These are phyloP conservation scores for Alectoria sarmentosa DNA, from an alignment of 495 filamentous ascomycete genomes.

Conservation along the genomic window DNA sequence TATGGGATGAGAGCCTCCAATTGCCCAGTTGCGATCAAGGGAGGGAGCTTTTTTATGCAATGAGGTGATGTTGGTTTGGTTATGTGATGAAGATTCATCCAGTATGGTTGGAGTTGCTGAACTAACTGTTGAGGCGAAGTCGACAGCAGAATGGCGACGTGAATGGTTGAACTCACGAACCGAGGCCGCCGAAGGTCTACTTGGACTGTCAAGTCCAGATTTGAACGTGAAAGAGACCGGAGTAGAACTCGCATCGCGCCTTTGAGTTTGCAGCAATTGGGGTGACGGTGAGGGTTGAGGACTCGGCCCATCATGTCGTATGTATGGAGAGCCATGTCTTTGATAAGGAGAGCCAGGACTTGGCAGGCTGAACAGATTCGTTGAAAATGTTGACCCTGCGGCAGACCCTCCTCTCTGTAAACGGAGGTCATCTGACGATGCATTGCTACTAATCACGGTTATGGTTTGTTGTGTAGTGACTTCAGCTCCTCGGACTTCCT, in stretches of 20 bases:
- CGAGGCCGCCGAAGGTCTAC: slow-evolving; percentile 69
- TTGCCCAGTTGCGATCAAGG: slow-evolving; percentile 86
- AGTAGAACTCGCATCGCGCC: slow-evolving; percentile 22
- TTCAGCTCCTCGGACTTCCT: slow-evolving; percentile 56
- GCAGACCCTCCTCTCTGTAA: slow-evolving; percentile 34
- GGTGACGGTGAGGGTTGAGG: slow-evolving; percentile 22
- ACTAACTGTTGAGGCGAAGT: slow-evolving; percentile 39
- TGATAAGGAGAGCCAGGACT: slow-evolving; percentile 8
- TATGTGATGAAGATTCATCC: slow-evolving; percentile 14
- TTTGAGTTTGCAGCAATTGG: slow-evolving; percentile 17
- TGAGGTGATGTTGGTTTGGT: slow-evolving; percentile 27
- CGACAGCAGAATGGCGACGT: slow-evolving; percentile 81
- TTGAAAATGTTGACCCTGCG: slow-evolving; percentile 28
- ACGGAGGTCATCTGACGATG: slow-evolving; percentile 36
- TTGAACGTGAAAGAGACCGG: slow-evolving; percentile 39
- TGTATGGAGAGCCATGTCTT: slow-evolving; percentile 7
- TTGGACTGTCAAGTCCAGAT: slow-evolving; percentile 48
- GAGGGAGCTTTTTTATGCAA: slow-evolving; percentile 76
- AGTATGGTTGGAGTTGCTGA: slow-evolving; percentile 21
- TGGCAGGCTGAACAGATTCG: slow-evolving; percentile 31
- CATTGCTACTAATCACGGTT: slow-evolving; percentile 27
- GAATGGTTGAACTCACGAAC: slow-evolving; percentile 77
- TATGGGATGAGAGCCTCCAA: slow-evolving; percentile 44
- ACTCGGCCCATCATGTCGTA: slow-evolving; percentile 17
- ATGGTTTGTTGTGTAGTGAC: slow-evolving; percentile 25